Evolutionary conservation across 2,329 filamentous ascomycete species (phyloP).

Genomic region (Cladosporium sp.): DNA sequence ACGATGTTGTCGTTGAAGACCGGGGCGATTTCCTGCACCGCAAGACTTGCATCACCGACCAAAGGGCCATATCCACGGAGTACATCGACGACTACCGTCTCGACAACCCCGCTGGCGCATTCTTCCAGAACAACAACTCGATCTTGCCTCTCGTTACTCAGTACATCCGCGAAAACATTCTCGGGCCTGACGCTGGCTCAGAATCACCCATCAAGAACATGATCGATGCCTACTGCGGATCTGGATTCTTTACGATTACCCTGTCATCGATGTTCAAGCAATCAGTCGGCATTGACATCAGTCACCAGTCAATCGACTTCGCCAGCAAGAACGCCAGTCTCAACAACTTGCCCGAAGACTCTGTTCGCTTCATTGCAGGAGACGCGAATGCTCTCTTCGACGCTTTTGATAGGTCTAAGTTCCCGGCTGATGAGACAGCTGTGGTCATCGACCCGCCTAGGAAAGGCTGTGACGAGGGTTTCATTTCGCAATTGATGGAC

Average conservation of each 20-base stretch:
- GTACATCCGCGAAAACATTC: constrained; percentile 75
- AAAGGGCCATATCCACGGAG: constrained; percentile 75
- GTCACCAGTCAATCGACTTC: constrained; percentile 67
- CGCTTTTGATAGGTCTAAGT: constrained; percentile 50
- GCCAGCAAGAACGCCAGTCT: constrained; percentile 71
- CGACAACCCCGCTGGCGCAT: constrained; percentile 84
- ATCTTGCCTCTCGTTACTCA: constrained; percentile 81
- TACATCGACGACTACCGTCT: constrained; percentile 82
- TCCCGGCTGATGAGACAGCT: constrained; percentile 73
- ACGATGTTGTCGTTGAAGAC: constrained; percentile 49
- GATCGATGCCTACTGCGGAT: constrained; percentile 96
- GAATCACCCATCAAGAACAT: constrained; percentile 64
- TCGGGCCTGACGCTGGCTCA: constrained; percentile 42
- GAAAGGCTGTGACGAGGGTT: constrained; percentile 85
- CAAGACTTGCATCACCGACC: constrained; percentile 85
- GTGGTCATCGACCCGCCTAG: constrained; percentile 96
- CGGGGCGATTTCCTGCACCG: constrained; percentile 61
- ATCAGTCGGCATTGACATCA: constrained; percentile 86
- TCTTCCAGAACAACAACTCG: constrained; percentile 99
- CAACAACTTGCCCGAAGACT: constrained; percentile 62
- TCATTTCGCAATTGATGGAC: constrained; percentile 70
- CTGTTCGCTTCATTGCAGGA: constrained; percentile 80
- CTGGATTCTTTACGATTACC: constrained; percentile 93
- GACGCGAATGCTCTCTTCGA: constrained; percentile 81
- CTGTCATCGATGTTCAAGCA: constrained; percentile 74